Base-by-base conservation (phyloP, 2,329 filamentous ascomycete species). In the Colletotrichum spaethianum region DNA sequence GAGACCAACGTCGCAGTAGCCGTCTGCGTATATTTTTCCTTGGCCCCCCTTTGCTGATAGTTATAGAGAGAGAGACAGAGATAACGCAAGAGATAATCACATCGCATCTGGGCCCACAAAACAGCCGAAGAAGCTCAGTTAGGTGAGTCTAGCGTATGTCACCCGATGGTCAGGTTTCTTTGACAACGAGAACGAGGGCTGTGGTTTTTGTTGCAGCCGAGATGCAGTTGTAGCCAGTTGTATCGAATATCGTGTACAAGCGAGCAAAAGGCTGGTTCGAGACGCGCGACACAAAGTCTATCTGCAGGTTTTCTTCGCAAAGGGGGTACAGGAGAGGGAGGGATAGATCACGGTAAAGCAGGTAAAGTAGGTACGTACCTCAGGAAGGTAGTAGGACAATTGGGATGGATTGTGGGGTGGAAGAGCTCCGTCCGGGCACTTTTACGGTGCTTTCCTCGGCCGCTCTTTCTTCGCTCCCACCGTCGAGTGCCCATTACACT, bases 361-460 rank as follows among this genome's bases (percentile, higher is more conserved):
- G 12, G 28, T 33, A 33, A 9, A 14, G 2, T 52, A 31, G 26
- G 26, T 28, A 26, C 7, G 3, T 28, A 50, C 11, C 26, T 26
- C 46, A 26, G 46, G n/a, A n/a, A n/a, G n/a, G 33, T 18, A 18
- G 40, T 18, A 14, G 14, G 16, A 42, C 40, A 42, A 12, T 16
- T 50, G 46, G 26, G 23, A 26, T 38, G 36, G 60, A 52, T 9
- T 55, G 63, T 71, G 56, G 56, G 40, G 63, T 46, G 42, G 48
- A 12, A 36, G 50, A 23, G 52, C 68, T 68, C 65, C 57, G 68
- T 50, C 64, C 56, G 57, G 56, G 20, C 42, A 67, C 56, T 44
- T 53, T 52, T 62, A 57, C 69, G 69, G 69, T 72, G 69, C 52
- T 68, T 63, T 59, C 52, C 64, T 72, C 69, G 69, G 69, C 69